These are phyloP conservation scores for Lactarius hatsudake DNA, from an alignment of 768 basidiomycete species.

Conservation along the genomic window DNA sequence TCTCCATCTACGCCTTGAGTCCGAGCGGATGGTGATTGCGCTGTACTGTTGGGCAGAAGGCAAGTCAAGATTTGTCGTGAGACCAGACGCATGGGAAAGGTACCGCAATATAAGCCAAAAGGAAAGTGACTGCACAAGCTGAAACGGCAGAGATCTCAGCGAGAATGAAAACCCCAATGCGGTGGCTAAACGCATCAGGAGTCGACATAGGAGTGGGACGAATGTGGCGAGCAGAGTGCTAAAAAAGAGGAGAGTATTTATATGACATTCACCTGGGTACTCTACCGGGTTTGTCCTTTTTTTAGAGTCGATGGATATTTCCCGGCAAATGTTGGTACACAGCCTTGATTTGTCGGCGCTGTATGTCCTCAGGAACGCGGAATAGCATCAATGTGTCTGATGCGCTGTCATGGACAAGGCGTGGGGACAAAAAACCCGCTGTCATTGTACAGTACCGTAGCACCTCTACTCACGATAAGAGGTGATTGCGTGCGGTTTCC, in stretches of 20 bases:
- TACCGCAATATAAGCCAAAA: constrained; percentile 32
- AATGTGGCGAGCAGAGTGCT: neutral
- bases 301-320: neutral
- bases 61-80: neutral
- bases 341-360: neutral
- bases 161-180: constrained; percentile 31
- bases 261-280: neutral
- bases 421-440: neutral
- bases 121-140: constrained; percentile 27
- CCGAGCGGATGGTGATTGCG: constrained; percentile 23
- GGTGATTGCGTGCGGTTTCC: too few relatives aligned
- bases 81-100: constrained; percentile 6
- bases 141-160: constrained; percentile 32
- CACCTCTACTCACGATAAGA: neutral
- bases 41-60: constrained; percentile 24
- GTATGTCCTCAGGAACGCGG: neutral
- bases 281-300: neutral
- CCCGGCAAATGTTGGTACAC: neutral
- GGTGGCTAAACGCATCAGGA: constrained; percentile 20
- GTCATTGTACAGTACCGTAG: too few relatives aligned
- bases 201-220: constrained; percentile 3
- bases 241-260: neutral
- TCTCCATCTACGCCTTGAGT: constrained; percentile 24
- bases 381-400: neutral
- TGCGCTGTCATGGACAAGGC: neutral